Conservation (phyloP, 2,329 filamentous ascomycete species). For the Sclerotinia glacialis region DNA sequence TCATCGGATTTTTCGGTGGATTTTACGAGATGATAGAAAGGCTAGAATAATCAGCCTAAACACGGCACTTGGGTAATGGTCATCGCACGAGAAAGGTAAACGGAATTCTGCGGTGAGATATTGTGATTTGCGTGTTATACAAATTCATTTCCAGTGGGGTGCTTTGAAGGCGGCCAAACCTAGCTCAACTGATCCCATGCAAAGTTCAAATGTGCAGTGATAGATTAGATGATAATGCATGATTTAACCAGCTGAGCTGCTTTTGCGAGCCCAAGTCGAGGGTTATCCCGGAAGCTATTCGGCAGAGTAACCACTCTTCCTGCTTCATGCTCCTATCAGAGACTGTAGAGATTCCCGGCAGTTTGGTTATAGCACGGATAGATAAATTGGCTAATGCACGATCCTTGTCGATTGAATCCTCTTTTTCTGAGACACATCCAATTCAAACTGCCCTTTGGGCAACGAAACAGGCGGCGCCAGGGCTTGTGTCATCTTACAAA, state of each 20-base stretch:
- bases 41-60: neutral
- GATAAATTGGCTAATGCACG: slow-evolving; percentile 14
- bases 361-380: slow-evolving; percentile 2
- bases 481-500: neutral
- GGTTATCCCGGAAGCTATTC: slow-evolving; percentile 11
- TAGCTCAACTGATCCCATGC: neutral
- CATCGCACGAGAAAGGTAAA: neutral
- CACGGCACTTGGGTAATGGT: neutral
- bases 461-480: neutral
- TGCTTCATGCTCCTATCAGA: neutral
- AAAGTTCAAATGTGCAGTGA: neutral
- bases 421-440: slow-evolving; percentile 10
- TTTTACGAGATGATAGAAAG: neutral
- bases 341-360: neutral
- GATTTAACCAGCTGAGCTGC: neutral
- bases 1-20: neutral
- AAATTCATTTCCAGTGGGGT: neutral
- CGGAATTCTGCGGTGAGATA: neutral
- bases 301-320: neutral
- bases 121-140: neutral
- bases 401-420: neutral
- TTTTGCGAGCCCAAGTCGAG: neutral
- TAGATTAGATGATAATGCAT: neutral
- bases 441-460: neutral
- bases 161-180: neutral